phyloP scores from a whole-genome alignment of 805 yeast genomes.

The Pichia cabralensis region DNA sequence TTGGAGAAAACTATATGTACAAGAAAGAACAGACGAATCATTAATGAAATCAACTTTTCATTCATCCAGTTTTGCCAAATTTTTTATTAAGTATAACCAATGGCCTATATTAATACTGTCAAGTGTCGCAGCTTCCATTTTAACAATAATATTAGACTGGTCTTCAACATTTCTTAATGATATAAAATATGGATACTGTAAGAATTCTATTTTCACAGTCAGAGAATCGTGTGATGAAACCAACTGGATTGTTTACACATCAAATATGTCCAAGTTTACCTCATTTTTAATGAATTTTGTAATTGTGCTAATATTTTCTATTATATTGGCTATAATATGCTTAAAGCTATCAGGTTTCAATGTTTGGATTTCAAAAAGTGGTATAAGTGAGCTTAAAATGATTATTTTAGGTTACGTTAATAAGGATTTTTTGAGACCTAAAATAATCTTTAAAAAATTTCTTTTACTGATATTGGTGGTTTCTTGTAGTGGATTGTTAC shows the following conservation, averaged over 20 bases:
- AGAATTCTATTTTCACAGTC: slow-evolving; percentile 20
- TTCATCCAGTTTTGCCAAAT: not conserved
- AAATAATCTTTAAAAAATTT: slow-evolving; percentile 45
- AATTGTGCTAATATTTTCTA: slow-evolving; percentile 29
- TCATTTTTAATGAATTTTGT: not conserved
- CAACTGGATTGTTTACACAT: slow-evolving; percentile 23
- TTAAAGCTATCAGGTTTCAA: slow-evolving; percentile 24
- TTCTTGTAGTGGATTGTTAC: slow-evolving; percentile 63
- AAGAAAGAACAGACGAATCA: slow-evolving; percentile 3
- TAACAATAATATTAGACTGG: slow-evolving; percentile 41
- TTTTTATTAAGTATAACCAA: slow-evolving; percentile 12
- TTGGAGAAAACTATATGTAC: slow-evolving; percentile 3
- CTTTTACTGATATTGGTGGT: slow-evolving; percentile 54
- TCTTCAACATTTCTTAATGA: slow-evolving; percentile 41
- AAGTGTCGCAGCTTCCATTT: slow-evolving; percentile 38
- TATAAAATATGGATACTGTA: slow-evolving; percentile 43
- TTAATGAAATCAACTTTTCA: slow-evolving; percentile 1
- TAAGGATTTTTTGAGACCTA: slow-evolving; percentile 39
- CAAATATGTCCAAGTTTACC: slow-evolving; percentile 16
- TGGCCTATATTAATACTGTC: slow-evolving; percentile 41
- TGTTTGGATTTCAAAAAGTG: slow-evolving; percentile 40
- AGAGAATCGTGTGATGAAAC: slow-evolving; percentile 25
- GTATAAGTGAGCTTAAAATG: slow-evolving; percentile 66
- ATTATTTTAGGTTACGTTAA: slow-evolving; percentile 58
- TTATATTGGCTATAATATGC: slow-evolving; percentile 31